These are phyloP conservation scores for Alternaria metachromatica DNA, from an alignment of 2,329 filamentous ascomycete genomes.

Conservation along the genomic window DNA sequence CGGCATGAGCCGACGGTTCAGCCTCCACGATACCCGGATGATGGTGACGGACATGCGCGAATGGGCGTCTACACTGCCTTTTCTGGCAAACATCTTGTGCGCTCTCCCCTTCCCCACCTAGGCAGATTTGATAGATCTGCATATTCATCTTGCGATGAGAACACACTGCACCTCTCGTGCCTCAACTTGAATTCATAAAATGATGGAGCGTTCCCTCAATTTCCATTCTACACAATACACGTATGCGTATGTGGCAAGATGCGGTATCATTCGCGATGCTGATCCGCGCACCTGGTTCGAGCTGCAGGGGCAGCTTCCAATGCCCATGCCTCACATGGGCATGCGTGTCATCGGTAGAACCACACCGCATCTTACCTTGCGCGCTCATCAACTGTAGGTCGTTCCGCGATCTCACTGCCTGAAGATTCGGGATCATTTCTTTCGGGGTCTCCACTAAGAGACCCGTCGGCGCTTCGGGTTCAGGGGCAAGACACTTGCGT, in stretches of 20 bases:
- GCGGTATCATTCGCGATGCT: neutral
- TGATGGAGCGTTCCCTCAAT: neutral
- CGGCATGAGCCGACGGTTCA: neutral
- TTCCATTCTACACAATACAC: neutral
- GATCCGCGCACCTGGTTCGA: conserved; percentile 2
- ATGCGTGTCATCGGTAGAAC: neutral
- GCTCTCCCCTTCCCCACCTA: neutral
- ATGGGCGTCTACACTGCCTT: neutral
- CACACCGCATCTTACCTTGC: conserved; percentile 1
- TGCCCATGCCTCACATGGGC: conserved; percentile 2
- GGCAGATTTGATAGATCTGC: neutral
- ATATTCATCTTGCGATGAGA: neutral
- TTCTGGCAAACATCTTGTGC: neutral
- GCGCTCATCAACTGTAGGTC: neutral
- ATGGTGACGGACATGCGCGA: neutral
- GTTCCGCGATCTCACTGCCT: neutral
- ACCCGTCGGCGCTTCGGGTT: neutral
- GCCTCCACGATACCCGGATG: neutral
- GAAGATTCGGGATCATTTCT: neutral
- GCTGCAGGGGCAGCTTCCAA: neutral
- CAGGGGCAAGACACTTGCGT: neutral
- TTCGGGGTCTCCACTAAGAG: neutral
- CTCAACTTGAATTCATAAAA: neutral
- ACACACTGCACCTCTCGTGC: neutral
- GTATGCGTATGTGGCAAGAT: neutral